A percentile compares a stretch with the other conserved stretches of the same genome.
Evolutionary conservation across 2,329 filamentous ascomycete genomes (phyloP).

Genomic region (Botryotinia calthae): DNA sequence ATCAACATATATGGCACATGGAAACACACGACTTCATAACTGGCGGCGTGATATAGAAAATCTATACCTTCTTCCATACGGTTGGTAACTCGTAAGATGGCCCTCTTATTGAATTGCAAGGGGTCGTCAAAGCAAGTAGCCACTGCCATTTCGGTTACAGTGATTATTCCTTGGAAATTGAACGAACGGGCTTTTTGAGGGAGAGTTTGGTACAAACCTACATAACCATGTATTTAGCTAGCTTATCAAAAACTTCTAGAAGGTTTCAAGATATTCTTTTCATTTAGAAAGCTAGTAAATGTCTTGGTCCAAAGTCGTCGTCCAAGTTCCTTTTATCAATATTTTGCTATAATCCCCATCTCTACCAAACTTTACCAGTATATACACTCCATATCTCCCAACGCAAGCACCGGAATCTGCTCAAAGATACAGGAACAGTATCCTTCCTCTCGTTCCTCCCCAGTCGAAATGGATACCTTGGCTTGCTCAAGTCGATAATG

Average conservation of each 20-base stretch:
- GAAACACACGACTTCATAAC: background rate
- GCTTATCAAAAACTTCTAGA: conserved; percentile 16
- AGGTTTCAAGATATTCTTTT: conserved; percentile 4
- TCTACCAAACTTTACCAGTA: background rate
- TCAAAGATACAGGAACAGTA: background rate
- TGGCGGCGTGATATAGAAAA: background rate
- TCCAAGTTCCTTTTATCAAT: background rate
- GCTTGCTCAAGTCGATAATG: background rate
- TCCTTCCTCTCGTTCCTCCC: background rate
- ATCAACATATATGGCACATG: background rate
- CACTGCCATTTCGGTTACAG: conserved; percentile 2
- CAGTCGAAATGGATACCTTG: background rate
- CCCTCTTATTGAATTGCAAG: background rate
- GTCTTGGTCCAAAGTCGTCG: background rate
- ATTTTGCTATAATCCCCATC: background rate
- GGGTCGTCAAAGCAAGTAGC: background rate
- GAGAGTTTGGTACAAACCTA: background rate
- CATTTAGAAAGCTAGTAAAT: background rate
- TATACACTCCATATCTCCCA: background rate
- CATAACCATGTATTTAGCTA: background rate
- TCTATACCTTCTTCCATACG: background rate
- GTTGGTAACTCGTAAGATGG: background rate
- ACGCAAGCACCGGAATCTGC: background rate
- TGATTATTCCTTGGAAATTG: background rate
- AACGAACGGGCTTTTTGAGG: background rate